Base-by-base conservation (phyloP, 2,329 filamentous ascomycete genomes). In the Didymosphaeria variabile region DNA sequence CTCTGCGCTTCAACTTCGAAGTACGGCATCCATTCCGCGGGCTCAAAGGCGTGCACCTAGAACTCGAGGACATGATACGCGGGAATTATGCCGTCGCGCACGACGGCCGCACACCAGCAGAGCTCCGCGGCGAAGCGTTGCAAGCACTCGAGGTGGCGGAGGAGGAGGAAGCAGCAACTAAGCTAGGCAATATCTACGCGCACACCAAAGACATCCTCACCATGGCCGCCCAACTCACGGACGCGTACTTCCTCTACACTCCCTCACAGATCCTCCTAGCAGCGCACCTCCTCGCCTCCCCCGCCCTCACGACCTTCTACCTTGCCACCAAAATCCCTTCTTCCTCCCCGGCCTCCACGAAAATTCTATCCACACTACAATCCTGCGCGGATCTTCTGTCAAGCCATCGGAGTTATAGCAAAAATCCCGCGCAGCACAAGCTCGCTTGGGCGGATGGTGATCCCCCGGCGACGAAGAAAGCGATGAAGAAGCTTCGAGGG, bases 201-300 rank as follows among this genome's bases (percentile, higher is more conserved):
- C 86, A 85, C 55, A 91, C 94, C 0, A 86, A 91, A 45, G 60
- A 73, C 15, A 74, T 72, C 3, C 68, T 80, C 26, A 80, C 82
- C 44, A 90, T 89, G 57, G 91, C 92, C 59, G 91, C 93, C 0
- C 82, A 97, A 54, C 85, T 97, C 63, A 97, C 94, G 29, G 95
- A 99, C 72, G 93, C 88, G n/a, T 98, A 98, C 81, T 97, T 98
- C 80, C 90, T 97, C 78, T 98, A 92, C 80, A 94, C 94, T 0
- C 95, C 95, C 0, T 91, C 92, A 26, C 95, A 99, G 77, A 97
- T 98, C 75, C 94, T 94, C 89, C 85, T 98, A 61, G 90, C 92
- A 0, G 89, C 94, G 0, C 80, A 97, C 31, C 84, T 90, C 15
- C 85, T 96, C 55, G 91, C 90, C 0, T 94, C 98, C 74, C 80